A percentile compares a stretch with the other conserved stretches of the same genome.
These are phyloP conservation scores for Lithospermum erythrorhizon DNA, from an alignment of 257 asterid species.

Conservation along the genomic window DNA sequence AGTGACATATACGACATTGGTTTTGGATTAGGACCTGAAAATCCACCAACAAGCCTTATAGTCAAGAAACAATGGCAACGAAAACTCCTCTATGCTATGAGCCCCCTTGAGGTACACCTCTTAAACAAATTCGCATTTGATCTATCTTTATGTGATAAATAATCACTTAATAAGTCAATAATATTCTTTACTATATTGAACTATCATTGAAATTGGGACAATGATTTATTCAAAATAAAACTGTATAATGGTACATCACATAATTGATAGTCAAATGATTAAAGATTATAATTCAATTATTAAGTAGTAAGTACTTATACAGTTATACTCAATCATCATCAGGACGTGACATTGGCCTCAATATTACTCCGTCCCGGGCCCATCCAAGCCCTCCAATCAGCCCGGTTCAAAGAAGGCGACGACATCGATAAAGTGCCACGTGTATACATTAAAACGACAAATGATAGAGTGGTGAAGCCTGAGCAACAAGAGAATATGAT, in stretches of 20 bases:
- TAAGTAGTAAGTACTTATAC: background rate
- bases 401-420: constrained; percentile 21
- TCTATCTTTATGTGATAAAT: no score
- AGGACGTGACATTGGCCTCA: constrained; percentile 45
- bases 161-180: no score
- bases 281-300: background rate
- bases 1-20: constrained; percentile 31
- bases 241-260: background rate
- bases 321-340: background rate
- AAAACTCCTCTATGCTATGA: constrained; percentile 33
- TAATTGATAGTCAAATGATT: background rate
- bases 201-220: no score
- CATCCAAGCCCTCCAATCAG: constrained; percentile 29
- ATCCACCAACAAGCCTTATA: constrained; percentile 35
- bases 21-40: constrained; percentile 39
- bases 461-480: constrained; percentile 37
- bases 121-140: no score
- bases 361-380: constrained; percentile 62
- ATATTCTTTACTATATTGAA: no score
- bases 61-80: constrained; percentile 34
- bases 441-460: constrained; percentile 32
- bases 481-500: constrained; percentile 66
- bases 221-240: background rate
- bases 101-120: constrained; percentile 40
- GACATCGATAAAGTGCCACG: constrained; percentile 36